Evolutionary conservation across 345 rosid genomes (phyloP), one percentile per base, ranked within the genome.

Genomic region (Gossypium ekmanianum): DNA sequence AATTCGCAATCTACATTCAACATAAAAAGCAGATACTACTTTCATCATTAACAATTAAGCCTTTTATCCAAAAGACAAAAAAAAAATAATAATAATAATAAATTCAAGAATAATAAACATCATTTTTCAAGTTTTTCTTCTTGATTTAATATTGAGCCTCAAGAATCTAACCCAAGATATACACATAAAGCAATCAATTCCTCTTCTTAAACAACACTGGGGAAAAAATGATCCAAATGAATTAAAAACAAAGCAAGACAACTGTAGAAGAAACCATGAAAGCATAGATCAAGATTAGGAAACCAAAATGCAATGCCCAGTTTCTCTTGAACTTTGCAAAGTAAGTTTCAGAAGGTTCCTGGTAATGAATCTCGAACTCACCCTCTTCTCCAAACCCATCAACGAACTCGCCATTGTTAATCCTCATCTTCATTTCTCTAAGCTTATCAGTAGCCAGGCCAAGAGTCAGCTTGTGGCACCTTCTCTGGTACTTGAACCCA

Each of bases 391-490:
- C 90, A n/a, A 75, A 16, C 44, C 79, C 83, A 0, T 81, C 81
- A 0, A 82, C 82, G 57, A 74, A 81, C 78, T 83, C 92, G 1
- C 89, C 84, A 2, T 78, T 81, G 0, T 75, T 82, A 58, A 84
- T 61, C 73, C 97, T 80, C 65, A 83, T 75, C 84, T 89, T 93
- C 80, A 95, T 80, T 75, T 89, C 94, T 68, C 98, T 81, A 12
- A 91, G 88, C 85, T 88, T 90, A 78, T 95, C 98, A 1, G 96
- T 93, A 24, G 98, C 99, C 68, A 93, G 63, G 3, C 94, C 97
- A 3, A 95, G 90, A 0, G 99, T 95, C 70, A 95, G 94, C 88
- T 95, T 95, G 81, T 95, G 99, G 81, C 97, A 95, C 74, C 97
- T 79, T 17, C 99, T 79, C 86, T 95, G 94, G 88, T 95, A 95